A percentile compares a stretch with the other conserved stretches of the same genome.
Evolutionary conservation across 1,284 basidiomycete species (phyloP).

Genomic region (Boletus smithii): DNA sequence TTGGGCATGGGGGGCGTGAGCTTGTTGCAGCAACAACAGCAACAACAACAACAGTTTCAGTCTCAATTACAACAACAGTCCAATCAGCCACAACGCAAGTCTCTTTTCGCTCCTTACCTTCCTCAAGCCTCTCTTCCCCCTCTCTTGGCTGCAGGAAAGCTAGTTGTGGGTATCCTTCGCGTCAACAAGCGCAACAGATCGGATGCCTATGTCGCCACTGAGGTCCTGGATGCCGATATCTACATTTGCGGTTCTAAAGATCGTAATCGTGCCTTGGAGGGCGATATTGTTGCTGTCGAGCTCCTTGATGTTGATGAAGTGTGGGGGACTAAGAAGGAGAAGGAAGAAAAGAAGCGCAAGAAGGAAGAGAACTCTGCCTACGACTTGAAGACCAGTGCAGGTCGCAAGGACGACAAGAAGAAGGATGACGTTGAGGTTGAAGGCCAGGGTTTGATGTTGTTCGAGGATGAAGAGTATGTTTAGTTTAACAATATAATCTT

Average conservation of each 20-base stretch:
- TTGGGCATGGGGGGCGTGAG: conserved; percentile 78
- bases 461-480: conserved; percentile 93
- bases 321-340: conserved; percentile 99
- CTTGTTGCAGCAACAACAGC: conserved; percentile 82
- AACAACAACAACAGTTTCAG: conserved; percentile 71
- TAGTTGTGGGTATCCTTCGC: conserved; percentile 95
- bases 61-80: conserved; percentile 88
- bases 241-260: conserved; percentile 99
- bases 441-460: conserved; percentile 93
- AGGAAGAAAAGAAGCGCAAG: conserved; percentile 99
- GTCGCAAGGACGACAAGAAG: conserved; percentile 97
- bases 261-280: conserved; percentile 96
- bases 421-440: conserved; percentile 99
- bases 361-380: conserved; percentile 98
- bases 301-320: conserved; percentile 97
- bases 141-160: conserved; percentile 94
- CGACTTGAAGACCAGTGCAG: conserved; percentile 70
- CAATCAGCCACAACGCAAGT: conserved; percentile 93
- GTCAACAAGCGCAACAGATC: conserved; percentile 99
- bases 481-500: neutral
- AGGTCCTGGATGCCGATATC: conserved; percentile 97
- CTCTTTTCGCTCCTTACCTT: conserved; percentile 97
- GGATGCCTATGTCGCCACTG: conserved; percentile 99
- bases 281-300: conserved; percentile 98
- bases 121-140: conserved; percentile 97